Percentiles rank a stretch among this genome's conserved stretches.
Conservation (phyloP, 345 rosid species). For the Populus euphratica region DNA sequence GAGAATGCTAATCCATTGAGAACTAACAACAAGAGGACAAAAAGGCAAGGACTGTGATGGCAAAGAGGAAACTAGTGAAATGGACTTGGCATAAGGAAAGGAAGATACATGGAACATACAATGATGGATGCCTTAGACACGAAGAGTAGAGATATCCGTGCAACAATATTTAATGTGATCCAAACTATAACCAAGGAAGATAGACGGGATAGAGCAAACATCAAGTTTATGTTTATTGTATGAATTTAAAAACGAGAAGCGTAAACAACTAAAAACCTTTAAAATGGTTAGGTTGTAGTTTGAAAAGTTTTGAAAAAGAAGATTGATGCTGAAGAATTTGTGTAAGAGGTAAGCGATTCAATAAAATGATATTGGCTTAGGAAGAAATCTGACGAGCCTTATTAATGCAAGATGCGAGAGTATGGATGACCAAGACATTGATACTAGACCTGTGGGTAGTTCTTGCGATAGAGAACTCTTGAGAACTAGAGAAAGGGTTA, state of each 20-base stretch:
- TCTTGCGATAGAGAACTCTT: background rate
- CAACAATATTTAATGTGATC: background rate
- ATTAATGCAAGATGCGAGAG: background rate
- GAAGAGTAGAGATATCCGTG: background rate
- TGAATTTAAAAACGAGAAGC: background rate
- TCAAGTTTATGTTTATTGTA: background rate
- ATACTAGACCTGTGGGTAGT: background rate
- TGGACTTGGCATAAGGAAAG: background rate
- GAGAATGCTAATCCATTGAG: too few species aligned
- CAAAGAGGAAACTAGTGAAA: background rate
- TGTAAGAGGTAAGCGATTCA: background rate
- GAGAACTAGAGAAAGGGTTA: background rate
- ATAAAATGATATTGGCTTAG: background rate
- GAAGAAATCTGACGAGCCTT: background rate
- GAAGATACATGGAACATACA: background rate
- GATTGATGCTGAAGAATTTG: background rate
- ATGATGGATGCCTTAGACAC: too few species aligned
- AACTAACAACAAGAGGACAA: background rate
- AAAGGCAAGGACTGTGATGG: background rate
- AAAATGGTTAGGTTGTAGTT: background rate
- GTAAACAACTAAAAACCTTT: background rate
- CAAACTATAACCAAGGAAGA: background rate
- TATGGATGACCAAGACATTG: background rate
- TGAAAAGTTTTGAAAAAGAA: background rate
- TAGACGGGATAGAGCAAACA: too few species aligned